A percentile compares a stretch with the other conserved stretches of the same genome.
These are phyloP conservation scores for Erodium moschatum DNA, from an alignment of 441 rosid species.

Conservation along the genomic window DNA sequence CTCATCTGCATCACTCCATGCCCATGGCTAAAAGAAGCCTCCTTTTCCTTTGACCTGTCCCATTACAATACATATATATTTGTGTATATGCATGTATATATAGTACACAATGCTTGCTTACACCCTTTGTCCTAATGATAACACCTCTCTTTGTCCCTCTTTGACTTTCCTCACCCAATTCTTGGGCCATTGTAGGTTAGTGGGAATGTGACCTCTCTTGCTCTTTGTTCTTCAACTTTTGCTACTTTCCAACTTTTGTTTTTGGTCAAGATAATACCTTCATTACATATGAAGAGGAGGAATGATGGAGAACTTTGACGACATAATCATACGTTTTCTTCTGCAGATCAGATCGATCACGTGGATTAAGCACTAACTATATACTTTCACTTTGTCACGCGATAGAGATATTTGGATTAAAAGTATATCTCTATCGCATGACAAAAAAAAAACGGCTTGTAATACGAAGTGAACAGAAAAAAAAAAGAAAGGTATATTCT, in stretches of 20 bases:
- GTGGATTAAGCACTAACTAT: too few relatives aligned
- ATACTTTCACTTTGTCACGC: too few relatives aligned
- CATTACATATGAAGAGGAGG: not conserved
- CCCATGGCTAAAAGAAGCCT: constrained; percentile 18
- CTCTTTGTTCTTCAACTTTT: not conserved
- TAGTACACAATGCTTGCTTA: not conserved
- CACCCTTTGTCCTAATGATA: not conserved
- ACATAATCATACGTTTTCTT: too few relatives aligned
- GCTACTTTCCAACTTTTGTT: not conserved
- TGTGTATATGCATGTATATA: not conserved
- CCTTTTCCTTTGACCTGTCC: constrained; percentile 26
- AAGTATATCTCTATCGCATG: too few relatives aligned
- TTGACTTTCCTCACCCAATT: not conserved
- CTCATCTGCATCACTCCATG: not conserved
- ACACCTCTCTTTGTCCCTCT: not conserved
- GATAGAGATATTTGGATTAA: too few relatives aligned
- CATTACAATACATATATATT: not conserved
- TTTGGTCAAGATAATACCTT: not conserved
- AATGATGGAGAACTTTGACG: too few relatives aligned
- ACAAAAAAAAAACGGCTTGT: too few relatives aligned
- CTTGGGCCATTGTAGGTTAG: not conserved
- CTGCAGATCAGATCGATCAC: too few relatives aligned
- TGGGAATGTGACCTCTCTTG: not conserved
- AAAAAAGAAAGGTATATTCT: too few relatives aligned
- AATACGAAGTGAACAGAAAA: too few relatives aligned